These are phyloP conservation scores for Colletotrichum plurivorum DNA, from an alignment of 2,329 filamentous ascomycete genomes.

Conservation along the genomic window DNA sequence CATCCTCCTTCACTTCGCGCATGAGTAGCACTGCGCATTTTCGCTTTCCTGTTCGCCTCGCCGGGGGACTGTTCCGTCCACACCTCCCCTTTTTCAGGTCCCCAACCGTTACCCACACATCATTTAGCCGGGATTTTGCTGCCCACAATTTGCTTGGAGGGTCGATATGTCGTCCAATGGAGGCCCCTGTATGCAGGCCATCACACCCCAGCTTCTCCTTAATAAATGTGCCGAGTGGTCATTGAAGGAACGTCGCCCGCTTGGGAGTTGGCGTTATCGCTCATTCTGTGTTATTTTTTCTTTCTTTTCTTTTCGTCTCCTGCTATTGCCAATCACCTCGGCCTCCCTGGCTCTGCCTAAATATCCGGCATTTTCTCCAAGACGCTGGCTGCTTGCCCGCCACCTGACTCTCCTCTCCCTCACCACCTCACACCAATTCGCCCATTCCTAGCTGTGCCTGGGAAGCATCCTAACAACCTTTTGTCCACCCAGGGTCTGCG, in stretches of 20 bases:
- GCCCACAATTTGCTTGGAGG: conserved; percentile 32
- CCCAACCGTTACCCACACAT: conserved; percentile 34
- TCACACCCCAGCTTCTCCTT: conserved; percentile 43
- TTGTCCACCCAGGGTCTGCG: conserved; percentile 19
- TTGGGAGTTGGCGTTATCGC: conserved; percentile 35
- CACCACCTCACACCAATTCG: conserved; percentile 13
- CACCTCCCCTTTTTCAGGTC: conserved; percentile 25
- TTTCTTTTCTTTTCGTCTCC: conserved; percentile 16
- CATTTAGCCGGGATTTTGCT: conserved; percentile 37
- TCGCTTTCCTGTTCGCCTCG: conserved; percentile 6
- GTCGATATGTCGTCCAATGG: conserved; percentile 35
- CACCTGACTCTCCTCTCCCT: conserved; percentile 36
- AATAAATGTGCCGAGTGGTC: conserved; percentile 42
- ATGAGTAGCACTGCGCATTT: conserved; percentile 16
- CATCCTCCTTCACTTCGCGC: conserved; percentile 20
- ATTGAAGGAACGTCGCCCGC: conserved; percentile 29
- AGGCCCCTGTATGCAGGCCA: conserved; percentile 32
- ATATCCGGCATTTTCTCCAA: conserved; percentile 38
- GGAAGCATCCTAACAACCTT: conserved; percentile 2
- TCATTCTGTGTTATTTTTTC: conserved; percentile 16
- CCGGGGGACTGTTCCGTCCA: conserved; percentile 36
- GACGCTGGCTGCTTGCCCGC: conserved; percentile 5
- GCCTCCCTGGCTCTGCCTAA: conserved; percentile 38
- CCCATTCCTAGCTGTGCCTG: conserved; percentile 15
- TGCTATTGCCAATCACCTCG: conserved; percentile 38